Conservation (phyloP, 2,329 filamentous ascomycete genomes). For the Coleophoma eucalyptorum region DNA sequence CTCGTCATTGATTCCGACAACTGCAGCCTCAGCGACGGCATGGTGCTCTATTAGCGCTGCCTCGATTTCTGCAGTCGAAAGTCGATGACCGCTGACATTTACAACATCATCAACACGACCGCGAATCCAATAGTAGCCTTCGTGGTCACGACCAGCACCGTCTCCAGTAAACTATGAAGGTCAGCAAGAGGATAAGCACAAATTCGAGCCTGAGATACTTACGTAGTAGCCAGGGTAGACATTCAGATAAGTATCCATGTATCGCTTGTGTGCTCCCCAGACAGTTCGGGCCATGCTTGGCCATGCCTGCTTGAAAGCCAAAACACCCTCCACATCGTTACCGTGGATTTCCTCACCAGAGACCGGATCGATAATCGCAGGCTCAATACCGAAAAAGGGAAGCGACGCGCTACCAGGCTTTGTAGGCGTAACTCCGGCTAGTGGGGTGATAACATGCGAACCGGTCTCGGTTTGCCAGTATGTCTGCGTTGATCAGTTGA, state of each 20-base stretch:
- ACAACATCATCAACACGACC: constrained; percentile 98
- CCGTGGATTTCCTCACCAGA: constrained; percentile 90
- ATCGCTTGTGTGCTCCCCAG: constrained; percentile 95
- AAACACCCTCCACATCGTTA: constrained; percentile 94
- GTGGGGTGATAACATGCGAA: constrained; percentile 89
- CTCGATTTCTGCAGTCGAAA: constrained; percentile 97
- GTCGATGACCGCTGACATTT: constrained; percentile 92
- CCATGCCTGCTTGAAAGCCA: constrained; percentile 93
- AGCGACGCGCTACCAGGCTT: constrained; percentile 95
- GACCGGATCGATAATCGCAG: constrained; percentile 94
- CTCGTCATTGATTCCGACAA: constrained; percentile 90
- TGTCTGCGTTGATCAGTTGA: constrained; percentile 52
- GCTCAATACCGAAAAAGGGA: constrained; percentile 98
- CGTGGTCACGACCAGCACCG: constrained; percentile 91
- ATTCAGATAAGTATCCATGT: constrained; percentile 97
- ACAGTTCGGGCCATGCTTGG: constrained; percentile 98
- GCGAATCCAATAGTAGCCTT: constrained; percentile 99
- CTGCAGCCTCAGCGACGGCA: constrained; percentile 87
- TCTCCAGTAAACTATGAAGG: constrained; percentile 75
- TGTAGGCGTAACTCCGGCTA: constrained; percentile 90
- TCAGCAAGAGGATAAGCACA: constrained; percentile 8
- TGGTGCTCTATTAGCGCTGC: constrained; percentile 92
- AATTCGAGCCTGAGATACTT: constrained; percentile 35
- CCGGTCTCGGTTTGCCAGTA: constrained; percentile 99
- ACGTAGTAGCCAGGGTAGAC: constrained; percentile 98